Evolutionary conservation across 2,329 filamentous ascomycete genomes (phyloP).

Genomic region (Aspergillus ibericus): DNA sequence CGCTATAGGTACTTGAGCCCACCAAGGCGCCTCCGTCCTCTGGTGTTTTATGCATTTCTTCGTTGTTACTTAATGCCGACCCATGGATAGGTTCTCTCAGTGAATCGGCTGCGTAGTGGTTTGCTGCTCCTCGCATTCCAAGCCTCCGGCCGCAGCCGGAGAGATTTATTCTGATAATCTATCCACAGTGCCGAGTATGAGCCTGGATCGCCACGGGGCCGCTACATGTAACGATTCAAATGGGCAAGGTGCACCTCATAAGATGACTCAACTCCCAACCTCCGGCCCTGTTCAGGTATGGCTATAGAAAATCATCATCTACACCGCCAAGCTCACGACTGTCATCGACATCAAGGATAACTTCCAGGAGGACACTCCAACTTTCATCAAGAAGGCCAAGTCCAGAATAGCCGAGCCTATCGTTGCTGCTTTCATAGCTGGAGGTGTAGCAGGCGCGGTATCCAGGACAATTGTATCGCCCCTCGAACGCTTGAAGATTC

Average conservation of each 20-base stretch:
- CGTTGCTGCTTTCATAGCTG: slow-evolving; percentile 87
- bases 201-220: slow-evolving; percentile 34
- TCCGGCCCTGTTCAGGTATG: slow-evolving; percentile 25
- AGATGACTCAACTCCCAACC: slow-evolving; percentile 23
- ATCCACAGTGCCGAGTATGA: slow-evolving; percentile 28
- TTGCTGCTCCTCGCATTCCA: neutral
- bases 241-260: slow-evolving; percentile 20
- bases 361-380: slow-evolving; percentile 12
- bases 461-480: slow-evolving; percentile 96
- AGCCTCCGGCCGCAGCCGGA: neutral
- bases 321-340: slow-evolving; percentile 1
- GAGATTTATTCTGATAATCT: neutral
- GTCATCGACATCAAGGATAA: slow-evolving; percentile 19
- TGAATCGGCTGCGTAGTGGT: neutral
- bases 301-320: neutral
- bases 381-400: slow-evolving; percentile 27
- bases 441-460: slow-evolving; percentile 93
- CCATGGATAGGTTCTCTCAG: neutral
- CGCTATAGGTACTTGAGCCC: neutral
- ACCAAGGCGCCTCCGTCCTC: neutral
- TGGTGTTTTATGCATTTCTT: neutral
- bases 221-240: slow-evolving; percentile 22
- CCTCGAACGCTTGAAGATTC: slow-evolving; percentile 91
- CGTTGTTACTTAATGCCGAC: neutral
- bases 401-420: slow-evolving; percentile 74